phyloP scores from a whole-genome alignment of 148 eudicot species.

The Polygonum maritimum region DNA sequence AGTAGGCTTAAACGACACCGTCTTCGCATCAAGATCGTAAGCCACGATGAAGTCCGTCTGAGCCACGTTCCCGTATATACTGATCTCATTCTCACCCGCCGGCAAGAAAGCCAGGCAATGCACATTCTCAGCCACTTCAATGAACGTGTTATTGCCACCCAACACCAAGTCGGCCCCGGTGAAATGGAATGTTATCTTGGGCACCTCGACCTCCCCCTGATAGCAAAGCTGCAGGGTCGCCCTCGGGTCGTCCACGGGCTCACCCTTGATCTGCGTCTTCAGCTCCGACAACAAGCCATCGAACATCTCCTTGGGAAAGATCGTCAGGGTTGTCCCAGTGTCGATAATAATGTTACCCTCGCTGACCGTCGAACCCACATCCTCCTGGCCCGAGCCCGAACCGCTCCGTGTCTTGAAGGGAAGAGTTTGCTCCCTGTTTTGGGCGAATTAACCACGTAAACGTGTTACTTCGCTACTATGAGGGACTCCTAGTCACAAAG shows the following conservation, averaged over 20 bases:
- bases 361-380: not conserved
- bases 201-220: constrained; percentile 8
- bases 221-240: constrained; percentile 26
- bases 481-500: too few species aligned
- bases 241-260: constrained; percentile 15
- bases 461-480: too few species aligned
- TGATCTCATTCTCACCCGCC: not conserved
- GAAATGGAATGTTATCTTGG: constrained; percentile 27
- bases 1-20: constrained; percentile 38
- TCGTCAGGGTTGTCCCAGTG: constrained; percentile 66
- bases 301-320: constrained; percentile 18
- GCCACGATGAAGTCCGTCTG: constrained; percentile 40
- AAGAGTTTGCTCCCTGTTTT: not conserved
- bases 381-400: not conserved
- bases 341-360: constrained; percentile 70
- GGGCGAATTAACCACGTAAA: too few species aligned
- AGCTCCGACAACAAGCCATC: constrained; percentile 11
- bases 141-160: constrained; percentile 18
- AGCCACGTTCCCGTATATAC: constrained; percentile 37
- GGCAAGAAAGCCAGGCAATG: constrained; percentile 37
- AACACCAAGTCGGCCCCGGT: constrained; percentile 29
- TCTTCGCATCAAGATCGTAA: constrained; percentile 27
- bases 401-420: not conserved
- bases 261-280: constrained; percentile 5
- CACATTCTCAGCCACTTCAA: constrained; percentile 14